Evolutionary conservation across 2,329 filamentous ascomycete species (phyloP).

Genomic region (Alternaria sp.): DNA sequence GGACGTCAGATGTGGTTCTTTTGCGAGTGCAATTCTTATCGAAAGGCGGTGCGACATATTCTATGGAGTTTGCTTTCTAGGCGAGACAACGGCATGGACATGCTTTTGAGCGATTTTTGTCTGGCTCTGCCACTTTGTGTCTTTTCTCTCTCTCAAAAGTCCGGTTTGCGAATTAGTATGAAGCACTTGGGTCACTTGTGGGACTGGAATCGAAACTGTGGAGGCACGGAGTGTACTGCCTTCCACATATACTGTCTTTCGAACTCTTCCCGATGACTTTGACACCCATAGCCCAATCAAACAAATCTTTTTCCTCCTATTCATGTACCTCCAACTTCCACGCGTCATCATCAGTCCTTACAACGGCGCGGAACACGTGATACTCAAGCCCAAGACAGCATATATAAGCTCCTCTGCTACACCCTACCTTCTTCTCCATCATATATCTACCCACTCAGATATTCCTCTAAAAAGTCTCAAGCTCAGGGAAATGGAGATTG

Average conservation of each 20-base stretch:
- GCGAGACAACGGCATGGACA: too few species aligned
- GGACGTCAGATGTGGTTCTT: fast-evolving
- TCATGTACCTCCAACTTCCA: neutral
- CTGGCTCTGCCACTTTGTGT: neutral
- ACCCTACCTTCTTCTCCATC: neutral
- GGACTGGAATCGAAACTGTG: neutral
- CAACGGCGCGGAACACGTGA: fast-evolving
- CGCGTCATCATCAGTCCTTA: fast-evolving
- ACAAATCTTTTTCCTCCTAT: neutral
- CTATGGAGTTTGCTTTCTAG: neutral
- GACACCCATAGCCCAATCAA: neutral
- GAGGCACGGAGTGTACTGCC: neutral
- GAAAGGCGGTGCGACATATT: neutral
- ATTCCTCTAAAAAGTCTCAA: neutral
- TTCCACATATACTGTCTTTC: fast-evolving
- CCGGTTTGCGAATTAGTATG: too few species aligned
- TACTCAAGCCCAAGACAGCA: neutral
- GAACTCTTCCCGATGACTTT: neutral
- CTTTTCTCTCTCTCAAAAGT: neutral
- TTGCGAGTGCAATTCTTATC: fast-evolving
- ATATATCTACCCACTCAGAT: neutral
- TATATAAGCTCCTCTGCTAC: neutral
- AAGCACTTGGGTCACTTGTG: neutral
- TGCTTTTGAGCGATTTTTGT: neutral
- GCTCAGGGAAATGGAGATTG: too few species aligned